Percentiles rank a stretch among this genome's conserved stretches.
Evolutionary conservation across 2,329 filamentous ascomycete genomes (phyloP).

Genomic region (Venturia effusa): DNA sequence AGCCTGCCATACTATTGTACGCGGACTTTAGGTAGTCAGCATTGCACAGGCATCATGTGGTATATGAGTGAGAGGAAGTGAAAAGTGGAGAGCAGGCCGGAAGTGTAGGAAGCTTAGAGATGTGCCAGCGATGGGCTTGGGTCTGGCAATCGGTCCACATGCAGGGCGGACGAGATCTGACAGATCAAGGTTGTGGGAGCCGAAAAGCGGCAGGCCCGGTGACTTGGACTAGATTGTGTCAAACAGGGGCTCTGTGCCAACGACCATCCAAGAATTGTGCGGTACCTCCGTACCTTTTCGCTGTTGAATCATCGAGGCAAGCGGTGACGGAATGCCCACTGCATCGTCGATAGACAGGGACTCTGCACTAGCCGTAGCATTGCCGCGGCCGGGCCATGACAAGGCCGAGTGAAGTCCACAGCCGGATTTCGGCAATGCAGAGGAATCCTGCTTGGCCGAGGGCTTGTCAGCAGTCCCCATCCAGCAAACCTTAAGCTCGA

Average conservation of each 20-base stretch:
- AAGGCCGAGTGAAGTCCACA: not conserved
- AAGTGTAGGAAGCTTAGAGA: slow-evolving; percentile 4
- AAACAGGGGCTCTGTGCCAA: not conserved
- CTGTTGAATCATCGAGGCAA: not conserved
- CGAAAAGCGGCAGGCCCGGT: not conserved
- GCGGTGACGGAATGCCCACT: slow-evolving; percentile 3
- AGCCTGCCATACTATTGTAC: not conserved
- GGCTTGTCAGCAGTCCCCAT: not conserved
- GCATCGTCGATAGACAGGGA: too few species aligned
- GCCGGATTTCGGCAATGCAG: not conserved
- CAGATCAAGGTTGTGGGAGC: not conserved
- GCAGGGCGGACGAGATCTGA: not conserved
- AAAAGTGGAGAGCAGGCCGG: not conserved
- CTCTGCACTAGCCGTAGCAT: not conserved
- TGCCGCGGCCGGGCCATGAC: not conserved
- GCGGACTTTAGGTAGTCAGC: not conserved
- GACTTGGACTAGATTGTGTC: not conserved
- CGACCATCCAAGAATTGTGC: not conserved
- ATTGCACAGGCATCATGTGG: not conserved
- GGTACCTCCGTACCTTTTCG: not conserved
- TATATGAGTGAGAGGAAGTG: not conserved
- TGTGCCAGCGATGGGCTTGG: not conserved
- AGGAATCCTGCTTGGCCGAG: not conserved
- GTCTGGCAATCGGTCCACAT: not conserved
- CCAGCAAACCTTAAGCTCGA: not conserved